Percentiles rank a stretch among this genome's conserved stretches.
Conservation (phyloP, 768 basidiomycete species). For the Lactarius hengduanensis region DNA sequence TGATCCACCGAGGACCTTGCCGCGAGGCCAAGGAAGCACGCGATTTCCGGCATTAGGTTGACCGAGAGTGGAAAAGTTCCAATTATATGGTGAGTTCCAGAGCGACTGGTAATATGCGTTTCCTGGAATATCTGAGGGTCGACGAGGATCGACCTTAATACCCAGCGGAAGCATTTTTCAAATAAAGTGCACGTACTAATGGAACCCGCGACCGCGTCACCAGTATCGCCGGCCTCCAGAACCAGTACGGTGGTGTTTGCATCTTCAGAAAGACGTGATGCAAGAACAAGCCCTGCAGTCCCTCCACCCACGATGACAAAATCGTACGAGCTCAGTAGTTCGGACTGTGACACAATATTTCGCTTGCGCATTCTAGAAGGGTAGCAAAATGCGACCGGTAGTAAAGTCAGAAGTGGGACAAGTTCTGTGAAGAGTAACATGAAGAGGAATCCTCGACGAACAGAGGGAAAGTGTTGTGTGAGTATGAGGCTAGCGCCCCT, state of each 20-base stretch:
- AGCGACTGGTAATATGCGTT: conserved; percentile 54
- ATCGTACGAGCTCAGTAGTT: conserved; percentile 47
- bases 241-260: conserved; percentile 44
- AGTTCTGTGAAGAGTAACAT: background rate
- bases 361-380: conserved; percentile 31
- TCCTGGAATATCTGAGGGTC: conserved; percentile 45
- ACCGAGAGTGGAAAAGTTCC: conserved; percentile 49
- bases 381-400: background rate
- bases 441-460: no score
- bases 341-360: conserved; percentile 42
- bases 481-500: background rate
- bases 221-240: conserved; percentile 46
- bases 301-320: conserved; percentile 54
- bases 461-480: background rate
- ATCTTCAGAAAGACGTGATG: conserved; percentile 47
- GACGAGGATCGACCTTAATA: background rate
- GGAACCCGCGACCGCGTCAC: conserved; percentile 38
- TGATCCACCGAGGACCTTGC: conserved; percentile 68
- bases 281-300: conserved; percentile 48
- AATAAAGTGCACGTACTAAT: conserved; percentile 37
- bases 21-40: conserved; percentile 54
- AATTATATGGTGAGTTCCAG: conserved; percentile 50
- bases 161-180: background rate
- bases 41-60: conserved; percentile 48
- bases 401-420: background rate